Percentiles rank a stretch among this genome's conserved stretches.
phyloP scores from a whole-genome alignment of 2,329 filamentous ascomycete genomes.

The Alternaria longipes region DNA sequence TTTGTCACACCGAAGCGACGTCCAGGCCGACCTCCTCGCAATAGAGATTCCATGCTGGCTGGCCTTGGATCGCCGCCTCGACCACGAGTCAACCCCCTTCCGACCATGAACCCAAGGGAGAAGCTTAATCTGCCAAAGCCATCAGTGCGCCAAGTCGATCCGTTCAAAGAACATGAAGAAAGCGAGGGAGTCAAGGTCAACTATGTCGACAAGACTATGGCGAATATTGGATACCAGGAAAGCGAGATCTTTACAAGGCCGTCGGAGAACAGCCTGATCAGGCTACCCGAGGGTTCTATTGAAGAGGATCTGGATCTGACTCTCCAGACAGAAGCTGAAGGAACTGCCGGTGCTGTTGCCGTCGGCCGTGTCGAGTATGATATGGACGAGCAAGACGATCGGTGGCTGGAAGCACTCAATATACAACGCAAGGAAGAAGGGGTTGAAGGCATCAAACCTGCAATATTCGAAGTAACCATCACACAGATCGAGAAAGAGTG shows the following conservation, averaged over 20 bases:
- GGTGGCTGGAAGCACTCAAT: constrained; percentile 91
- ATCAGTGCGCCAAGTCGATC: constrained; percentile 77
- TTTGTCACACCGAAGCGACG: constrained; percentile 61
- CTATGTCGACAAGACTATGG: constrained; percentile 96
- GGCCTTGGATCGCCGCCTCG: constrained; percentile 67
- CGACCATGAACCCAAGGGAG: constrained; percentile 82
- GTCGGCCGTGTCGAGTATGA: constrained; percentile 94
- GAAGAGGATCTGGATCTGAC: constrained; percentile 70
- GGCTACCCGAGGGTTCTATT: constrained; percentile 68
- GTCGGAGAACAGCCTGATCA: constrained; percentile 71
- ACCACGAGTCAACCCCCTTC: constrained; percentile 77
- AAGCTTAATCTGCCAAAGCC: constrained; percentile 79
- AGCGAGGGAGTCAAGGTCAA: constrained; percentile 85
- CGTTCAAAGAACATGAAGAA: constrained; percentile 83
- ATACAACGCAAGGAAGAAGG: constrained; percentile 75
- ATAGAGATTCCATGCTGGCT: constrained; percentile 68
- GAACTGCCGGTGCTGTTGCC: constrained; percentile 58
- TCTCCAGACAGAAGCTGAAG: constrained; percentile 68
- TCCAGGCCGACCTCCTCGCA: constrained; percentile 71
- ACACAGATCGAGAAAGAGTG: constrained; percentile 99
- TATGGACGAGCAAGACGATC: constrained; percentile 99
- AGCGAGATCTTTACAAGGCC: constrained; percentile 87
- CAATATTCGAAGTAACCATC: constrained; percentile 96
- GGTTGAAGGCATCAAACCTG: constrained; percentile 85
- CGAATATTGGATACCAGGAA: constrained; percentile 94